phyloP scores from a whole-genome alignment of 2,329 filamentous ascomycete species.

The Fusarium virguliforme region DNA sequence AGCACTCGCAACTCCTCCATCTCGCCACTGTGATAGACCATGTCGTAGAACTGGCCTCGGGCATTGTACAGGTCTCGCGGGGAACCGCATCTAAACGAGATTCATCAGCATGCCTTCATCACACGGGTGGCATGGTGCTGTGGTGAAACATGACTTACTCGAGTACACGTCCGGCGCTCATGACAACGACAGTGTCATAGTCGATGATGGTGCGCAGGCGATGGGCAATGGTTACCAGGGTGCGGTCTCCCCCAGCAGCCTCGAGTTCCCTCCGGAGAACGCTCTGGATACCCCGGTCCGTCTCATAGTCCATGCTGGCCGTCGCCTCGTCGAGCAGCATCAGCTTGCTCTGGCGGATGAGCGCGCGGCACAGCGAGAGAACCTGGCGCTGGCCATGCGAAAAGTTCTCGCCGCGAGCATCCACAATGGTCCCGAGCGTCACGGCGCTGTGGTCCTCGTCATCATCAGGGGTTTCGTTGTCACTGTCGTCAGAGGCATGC shows the following conservation, averaged over 20 bases:
- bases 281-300: conserved; percentile 70
- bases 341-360: conserved; percentile 69
- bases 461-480: conserved; percentile 41
- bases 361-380: conserved; percentile 70
- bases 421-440: conserved; percentile 64
- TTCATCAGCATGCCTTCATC: conserved; percentile 15
- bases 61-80: conserved; percentile 64
- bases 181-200: conserved; percentile 72
- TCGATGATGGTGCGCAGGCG: conserved; percentile 72
- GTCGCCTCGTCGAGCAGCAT: conserved; percentile 74
- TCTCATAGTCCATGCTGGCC: conserved; percentile 73
- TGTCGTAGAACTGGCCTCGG: conserved; percentile 67
- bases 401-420: conserved; percentile 70
- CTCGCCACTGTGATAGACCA: conserved; percentile 71
- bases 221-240: conserved; percentile 73
- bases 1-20: conserved; percentile 62
- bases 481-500: conserved; percentile 55
- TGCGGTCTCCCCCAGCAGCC: conserved; percentile 62
- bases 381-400: conserved; percentile 73
- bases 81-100: conserved; percentile 59
- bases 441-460: conserved; percentile 45
- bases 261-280: conserved; percentile 67
- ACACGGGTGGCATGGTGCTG: too few relatives aligned
- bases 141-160: conserved; percentile 59
- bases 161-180: conserved; percentile 68